A percentile compares a stretch with the other conserved stretches of the same genome.
Evolutionary conservation across 345 rosid species (phyloP).

Genomic region (Acer campestre): DNA sequence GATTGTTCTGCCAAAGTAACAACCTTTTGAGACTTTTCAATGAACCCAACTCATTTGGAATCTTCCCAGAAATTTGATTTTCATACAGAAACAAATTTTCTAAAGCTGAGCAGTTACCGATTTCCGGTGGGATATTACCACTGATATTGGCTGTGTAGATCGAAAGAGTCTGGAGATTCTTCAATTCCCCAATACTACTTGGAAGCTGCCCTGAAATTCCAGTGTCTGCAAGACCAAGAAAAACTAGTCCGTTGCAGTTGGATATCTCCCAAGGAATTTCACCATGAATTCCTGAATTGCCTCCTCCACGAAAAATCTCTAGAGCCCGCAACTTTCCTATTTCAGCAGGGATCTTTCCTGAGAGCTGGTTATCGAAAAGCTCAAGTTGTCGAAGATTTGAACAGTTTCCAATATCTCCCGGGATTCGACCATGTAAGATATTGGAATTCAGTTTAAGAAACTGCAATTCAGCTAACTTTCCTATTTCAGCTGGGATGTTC

Average conservation of each 20-base stretch:
- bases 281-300: constrained; percentile 58
- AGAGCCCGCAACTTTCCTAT: constrained; percentile 44
- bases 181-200: constrained; percentile 50
- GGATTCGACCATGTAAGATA: constrained; percentile 43
- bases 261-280: constrained; percentile 62
- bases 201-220: constrained; percentile 64
- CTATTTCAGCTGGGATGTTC: constrained; percentile 51
- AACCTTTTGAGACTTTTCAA: constrained; percentile 53
- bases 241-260: constrained; percentile 45
- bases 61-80: constrained; percentile 51
- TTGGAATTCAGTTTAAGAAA: constrained; percentile 53
- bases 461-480: constrained; percentile 41
- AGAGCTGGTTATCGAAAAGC: constrained; percentile 61
- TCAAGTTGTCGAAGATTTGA: constrained; percentile 51
- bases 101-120: constrained; percentile 58
- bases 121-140: constrained; percentile 55
- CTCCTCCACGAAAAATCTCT: constrained; percentile 63
- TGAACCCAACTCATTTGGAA: constrained; percentile 55
- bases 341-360: constrained; percentile 57
- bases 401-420: constrained; percentile 53
- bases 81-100: constrained; percentile 62
- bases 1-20: constrained; percentile 65
- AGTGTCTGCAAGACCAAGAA: constrained; percentile 73
- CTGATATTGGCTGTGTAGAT: constrained; percentile 62
- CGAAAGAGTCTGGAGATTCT: constrained; percentile 58